Evolutionary conservation across 139 green algal species (phyloP).

Genomic region (Chlamydomonas eustigma): DNA sequence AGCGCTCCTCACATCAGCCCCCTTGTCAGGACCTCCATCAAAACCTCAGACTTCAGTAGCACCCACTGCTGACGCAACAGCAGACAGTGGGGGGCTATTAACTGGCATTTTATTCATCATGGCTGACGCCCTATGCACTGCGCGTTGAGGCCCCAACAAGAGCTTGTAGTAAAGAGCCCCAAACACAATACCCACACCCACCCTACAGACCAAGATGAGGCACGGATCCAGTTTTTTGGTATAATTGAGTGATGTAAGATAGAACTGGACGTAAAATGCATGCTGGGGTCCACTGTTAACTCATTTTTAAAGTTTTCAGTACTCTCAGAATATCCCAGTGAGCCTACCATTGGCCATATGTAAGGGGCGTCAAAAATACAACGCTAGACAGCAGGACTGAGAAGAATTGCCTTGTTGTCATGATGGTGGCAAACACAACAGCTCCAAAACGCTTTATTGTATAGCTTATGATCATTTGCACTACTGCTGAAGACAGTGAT

Average conservation of each 20-base stretch:
- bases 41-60: too few species aligned
- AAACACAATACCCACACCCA: conserved; percentile 3
- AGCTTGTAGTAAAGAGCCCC: background rate
- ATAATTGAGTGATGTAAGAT: background rate
- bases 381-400: conserved; percentile 84
- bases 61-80: too few species aligned
- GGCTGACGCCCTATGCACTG: too few species aligned
- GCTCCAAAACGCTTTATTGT: conserved; percentile 90
- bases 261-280: background rate
- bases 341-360: conserved; percentile 54
- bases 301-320: background rate
- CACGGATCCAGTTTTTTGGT: background rate
- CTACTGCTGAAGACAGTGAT: conserved; percentile 52
- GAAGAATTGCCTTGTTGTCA: conserved; percentile 89
- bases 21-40: too few species aligned
- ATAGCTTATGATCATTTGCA: conserved; percentile 73
- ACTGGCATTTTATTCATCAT: too few species aligned
- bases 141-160: background rate
- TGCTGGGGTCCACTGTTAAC: background rate
- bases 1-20: too few species aligned
- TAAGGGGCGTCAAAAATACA: conserved; percentile 74
- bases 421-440: conserved; percentile 90
- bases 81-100: too few species aligned
- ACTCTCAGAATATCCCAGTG: background rate
- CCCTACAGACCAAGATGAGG: background rate